These are phyloP conservation scores for Populus hybrid DNA, from an alignment of 441 rosid genomes.

Conservation along the genomic window DNA sequence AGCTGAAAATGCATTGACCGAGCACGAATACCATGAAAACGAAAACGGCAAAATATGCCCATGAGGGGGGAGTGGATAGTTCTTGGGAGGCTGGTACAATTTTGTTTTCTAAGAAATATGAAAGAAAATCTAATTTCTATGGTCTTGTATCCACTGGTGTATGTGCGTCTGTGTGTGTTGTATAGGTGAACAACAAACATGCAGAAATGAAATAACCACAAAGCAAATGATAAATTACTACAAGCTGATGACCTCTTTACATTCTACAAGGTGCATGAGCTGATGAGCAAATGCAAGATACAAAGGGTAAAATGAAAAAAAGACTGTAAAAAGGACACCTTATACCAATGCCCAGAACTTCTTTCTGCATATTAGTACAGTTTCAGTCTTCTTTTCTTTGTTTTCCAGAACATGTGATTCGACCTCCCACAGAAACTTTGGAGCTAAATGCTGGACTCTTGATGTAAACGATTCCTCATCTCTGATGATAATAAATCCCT, in stretches of 20 bases:
- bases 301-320: neutral
- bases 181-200: too few relatives aligned
- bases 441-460: conserved; percentile 59
- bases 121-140: neutral
- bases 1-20: neutral
- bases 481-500: conserved; percentile 83
- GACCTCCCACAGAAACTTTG: conserved; percentile 81
- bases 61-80: too few relatives aligned
- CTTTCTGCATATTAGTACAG: conserved; percentile 74
- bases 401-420: conserved; percentile 48
- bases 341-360: conserved; percentile 65
- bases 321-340: conserved; percentile 1
- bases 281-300: neutral
- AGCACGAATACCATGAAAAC: too few relatives aligned
- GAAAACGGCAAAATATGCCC: neutral
- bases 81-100: neutral
- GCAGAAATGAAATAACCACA: neutral
- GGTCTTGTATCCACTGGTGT: neutral
- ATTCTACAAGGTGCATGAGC: neutral
- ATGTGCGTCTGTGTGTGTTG: too few relatives aligned
- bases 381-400: conserved; percentile 57
- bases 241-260: conserved; percentile 5
- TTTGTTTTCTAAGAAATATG: neutral
- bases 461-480: conserved; percentile 57
- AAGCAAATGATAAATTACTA: conserved; percentile 6